Percentiles rank a stretch among this genome's conserved stretches.
Conservation (phyloP, 2,329 filamentous ascomycete species). For the Tolypocladium cylindrosporum region DNA sequence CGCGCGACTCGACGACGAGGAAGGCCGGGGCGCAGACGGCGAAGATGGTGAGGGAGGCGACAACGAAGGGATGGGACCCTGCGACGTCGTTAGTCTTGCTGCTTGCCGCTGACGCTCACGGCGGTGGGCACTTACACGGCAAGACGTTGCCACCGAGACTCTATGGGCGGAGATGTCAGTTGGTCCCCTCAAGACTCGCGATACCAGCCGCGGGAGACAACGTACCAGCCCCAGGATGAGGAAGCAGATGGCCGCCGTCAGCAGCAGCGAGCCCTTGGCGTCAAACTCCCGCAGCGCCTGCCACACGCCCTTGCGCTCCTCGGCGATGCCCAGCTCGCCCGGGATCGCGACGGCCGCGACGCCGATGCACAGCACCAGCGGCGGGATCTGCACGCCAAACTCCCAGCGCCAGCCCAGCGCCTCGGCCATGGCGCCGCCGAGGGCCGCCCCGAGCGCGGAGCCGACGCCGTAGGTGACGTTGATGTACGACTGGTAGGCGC, state of each 20-base stretch:
- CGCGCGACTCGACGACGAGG: slow-evolving; percentile 40
- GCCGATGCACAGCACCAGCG: slow-evolving; percentile 34
- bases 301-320: slow-evolving; percentile 30
- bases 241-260: slow-evolving; percentile 44
- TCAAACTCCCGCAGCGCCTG: slow-evolving; percentile 48
- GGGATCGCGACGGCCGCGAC: slow-evolving; percentile 40
- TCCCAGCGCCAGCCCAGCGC: slow-evolving; percentile 65
- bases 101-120: too few species aligned
- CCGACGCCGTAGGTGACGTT: slow-evolving; percentile 55
- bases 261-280: slow-evolving; percentile 39
- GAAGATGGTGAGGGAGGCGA: slow-evolving; percentile 39
- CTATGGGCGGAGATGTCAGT: slow-evolving; percentile 16
- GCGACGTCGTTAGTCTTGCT: background rate
- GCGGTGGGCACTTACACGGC: slow-evolving; percentile 32
- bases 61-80: slow-evolving; percentile 50
- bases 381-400: slow-evolving; percentile 52
- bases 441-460: slow-evolving; percentile 52
- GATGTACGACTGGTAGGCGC: slow-evolving; percentile 62
- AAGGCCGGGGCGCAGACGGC: slow-evolving; percentile 38
- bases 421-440: slow-evolving; percentile 62
- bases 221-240: slow-evolving; percentile 48
- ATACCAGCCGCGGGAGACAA: slow-evolving; percentile 2
- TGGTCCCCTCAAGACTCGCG: background rate
- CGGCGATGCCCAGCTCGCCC: slow-evolving; percentile 37
- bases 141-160: slow-evolving; percentile 54